These are phyloP conservation scores for Termitomyces sp. DNA, from an alignment of 768 basidiomycete species.

Conservation along the genomic window DNA sequence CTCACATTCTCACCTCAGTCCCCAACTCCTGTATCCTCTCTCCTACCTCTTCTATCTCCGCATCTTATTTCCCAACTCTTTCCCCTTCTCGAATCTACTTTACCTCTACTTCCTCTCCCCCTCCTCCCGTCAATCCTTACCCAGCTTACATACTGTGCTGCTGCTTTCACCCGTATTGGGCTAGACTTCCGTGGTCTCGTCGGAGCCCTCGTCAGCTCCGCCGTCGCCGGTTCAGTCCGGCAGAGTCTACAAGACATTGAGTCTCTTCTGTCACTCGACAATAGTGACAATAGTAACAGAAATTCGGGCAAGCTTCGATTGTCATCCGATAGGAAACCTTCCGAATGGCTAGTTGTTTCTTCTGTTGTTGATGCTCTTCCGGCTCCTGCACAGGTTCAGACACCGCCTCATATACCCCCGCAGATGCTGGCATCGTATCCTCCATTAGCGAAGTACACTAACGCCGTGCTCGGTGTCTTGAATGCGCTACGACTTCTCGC, in stretches of 20 bases:
- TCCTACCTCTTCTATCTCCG: slow-evolving; percentile 62
- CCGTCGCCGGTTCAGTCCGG: slow-evolving; percentile 53
- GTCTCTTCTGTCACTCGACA: not conserved
- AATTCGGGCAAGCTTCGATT: slow-evolving; percentile 3
- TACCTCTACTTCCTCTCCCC: slow-evolving; percentile 56
- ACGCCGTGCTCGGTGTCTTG: slow-evolving; percentile 65
- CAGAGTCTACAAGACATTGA: slow-evolving; percentile 34
- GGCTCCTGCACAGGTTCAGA: slow-evolving; percentile 17
- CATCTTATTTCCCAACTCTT: slow-evolving; percentile 63
- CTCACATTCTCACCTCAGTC: not conserved
- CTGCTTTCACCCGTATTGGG: slow-evolving; percentile 88
- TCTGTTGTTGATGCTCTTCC: slow-evolving; percentile 22
- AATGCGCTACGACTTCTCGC: slow-evolving; percentile 82
- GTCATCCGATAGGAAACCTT: slow-evolving; percentile 23
- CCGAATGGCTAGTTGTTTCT: slow-evolving; percentile 44
- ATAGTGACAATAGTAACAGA: no score
- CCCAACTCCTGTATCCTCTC: slow-evolving; percentile 24
- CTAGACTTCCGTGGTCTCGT: slow-evolving; percentile 79
- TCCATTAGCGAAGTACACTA: slow-evolving; percentile 67
- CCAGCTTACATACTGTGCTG: slow-evolving; percentile 90
- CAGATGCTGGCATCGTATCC: slow-evolving; percentile 67
- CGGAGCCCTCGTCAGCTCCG: slow-evolving; percentile 56
- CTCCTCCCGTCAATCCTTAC: slow-evolving; percentile 81
- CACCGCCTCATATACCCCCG: slow-evolving; percentile 61
- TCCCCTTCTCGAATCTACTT: slow-evolving; percentile 51